Evolutionary conservation across 495 filamentous ascomycete genomes (phyloP).

Genomic region (Hyaloscypha hepaticicola): DNA sequence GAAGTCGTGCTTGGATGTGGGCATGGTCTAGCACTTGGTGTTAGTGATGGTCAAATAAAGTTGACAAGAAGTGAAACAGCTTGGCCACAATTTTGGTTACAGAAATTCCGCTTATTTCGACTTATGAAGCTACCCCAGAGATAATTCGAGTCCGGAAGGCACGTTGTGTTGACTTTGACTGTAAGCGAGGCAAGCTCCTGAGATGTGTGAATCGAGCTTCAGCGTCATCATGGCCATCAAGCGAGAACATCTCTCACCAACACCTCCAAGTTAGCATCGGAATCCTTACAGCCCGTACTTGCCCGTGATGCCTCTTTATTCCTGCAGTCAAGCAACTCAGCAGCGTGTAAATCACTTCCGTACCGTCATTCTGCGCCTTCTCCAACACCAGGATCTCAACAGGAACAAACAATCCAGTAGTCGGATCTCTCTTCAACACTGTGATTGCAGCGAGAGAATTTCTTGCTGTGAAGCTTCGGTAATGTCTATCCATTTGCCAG

Average conservation of each 20-base stretch:
- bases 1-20: too few species aligned
- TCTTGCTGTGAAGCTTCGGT: constrained; percentile 9
- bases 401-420: constrained; percentile 19
- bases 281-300: constrained; percentile 10
- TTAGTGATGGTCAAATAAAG: too few species aligned
- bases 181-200: too few species aligned
- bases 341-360: constrained; percentile 20
- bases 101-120: too few species aligned
- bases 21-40: too few species aligned
- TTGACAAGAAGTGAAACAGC: too few species aligned
- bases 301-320: not conserved
- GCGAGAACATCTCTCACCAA: constrained; percentile 14
- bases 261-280: constrained; percentile 15
- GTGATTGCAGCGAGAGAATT: constrained; percentile 27
- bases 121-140: too few species aligned
- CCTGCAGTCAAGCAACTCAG: constrained; percentile 22
- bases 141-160: not conserved
- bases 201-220: constrained; percentile 37
- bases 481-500: not conserved
- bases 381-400: constrained; percentile 27
- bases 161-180: too few species aligned
- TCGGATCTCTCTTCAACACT: constrained; percentile 21
- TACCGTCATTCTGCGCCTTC: constrained; percentile 8
- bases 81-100: too few species aligned
- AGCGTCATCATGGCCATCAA: constrained; percentile 42